These are phyloP conservation scores for Colletotrichum cuscutae DNA, from an alignment of 2,329 filamentous ascomycete genomes.

Conservation along the genomic window DNA sequence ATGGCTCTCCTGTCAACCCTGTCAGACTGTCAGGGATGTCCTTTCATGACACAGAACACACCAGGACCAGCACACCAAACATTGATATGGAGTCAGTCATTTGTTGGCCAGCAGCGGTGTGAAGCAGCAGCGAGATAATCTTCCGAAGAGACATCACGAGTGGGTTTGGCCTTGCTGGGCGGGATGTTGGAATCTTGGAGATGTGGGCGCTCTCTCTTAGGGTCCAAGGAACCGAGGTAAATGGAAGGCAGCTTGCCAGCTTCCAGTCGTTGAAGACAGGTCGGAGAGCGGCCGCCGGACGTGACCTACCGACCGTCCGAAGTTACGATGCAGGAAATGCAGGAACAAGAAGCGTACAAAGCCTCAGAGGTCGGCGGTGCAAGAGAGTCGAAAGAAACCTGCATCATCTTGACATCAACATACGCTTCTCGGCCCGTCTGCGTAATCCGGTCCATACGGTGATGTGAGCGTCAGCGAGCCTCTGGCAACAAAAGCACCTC, in stretches of 20 bases:
- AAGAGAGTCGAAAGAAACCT: neutral
- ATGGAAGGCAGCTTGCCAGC: neutral
- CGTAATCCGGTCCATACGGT: slow-evolving; percentile 11
- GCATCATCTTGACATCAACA: slow-evolving; percentile 16
- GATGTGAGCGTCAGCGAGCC: slow-evolving; percentile 5
- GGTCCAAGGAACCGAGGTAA: neutral
- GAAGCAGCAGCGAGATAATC: slow-evolving; percentile 18
- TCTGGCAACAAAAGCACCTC: neutral
- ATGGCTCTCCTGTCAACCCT: slow-evolving; percentile 8
- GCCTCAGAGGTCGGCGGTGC: slow-evolving; percentile 12
- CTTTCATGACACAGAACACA: slow-evolving; percentile 7
- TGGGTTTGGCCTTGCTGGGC: slow-evolving; percentile 17
- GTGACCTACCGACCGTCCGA: neutral
- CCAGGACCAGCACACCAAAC: slow-evolving; percentile 17
- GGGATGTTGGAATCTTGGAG: slow-evolving; percentile 3
- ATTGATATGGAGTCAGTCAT: slow-evolving; percentile 16
- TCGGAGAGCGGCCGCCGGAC: neutral
- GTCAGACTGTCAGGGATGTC: slow-evolving; percentile 21
- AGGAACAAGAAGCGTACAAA: slow-evolving; percentile 15
- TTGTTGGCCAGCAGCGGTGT: slow-evolving; percentile 27
- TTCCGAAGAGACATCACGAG: slow-evolving; percentile 21
- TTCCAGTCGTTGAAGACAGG: neutral
- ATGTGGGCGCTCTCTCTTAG: neutral
- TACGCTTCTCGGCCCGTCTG: slow-evolving; percentile 21
- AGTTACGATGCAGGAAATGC: slow-evolving; percentile 1